Conservation (phyloP, 768 basidiomycete species). For the Serendipita sp. region DNA sequence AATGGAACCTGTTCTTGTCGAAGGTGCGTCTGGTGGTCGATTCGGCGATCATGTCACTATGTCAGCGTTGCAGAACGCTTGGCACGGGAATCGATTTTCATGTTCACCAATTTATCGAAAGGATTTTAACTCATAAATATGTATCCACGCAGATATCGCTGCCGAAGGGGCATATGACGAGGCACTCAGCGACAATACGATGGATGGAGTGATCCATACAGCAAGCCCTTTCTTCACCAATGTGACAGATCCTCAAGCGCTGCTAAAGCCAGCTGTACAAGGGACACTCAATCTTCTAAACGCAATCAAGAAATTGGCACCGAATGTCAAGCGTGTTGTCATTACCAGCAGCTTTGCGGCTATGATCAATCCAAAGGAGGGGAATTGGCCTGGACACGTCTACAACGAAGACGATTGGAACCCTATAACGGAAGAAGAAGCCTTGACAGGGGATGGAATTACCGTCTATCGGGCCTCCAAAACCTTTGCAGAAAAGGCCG, state of each 20-base stretch:
- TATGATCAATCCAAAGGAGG: neutral
- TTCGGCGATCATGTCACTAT: neutral
- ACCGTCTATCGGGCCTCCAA: conserved; percentile 7
- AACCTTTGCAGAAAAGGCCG: conserved; percentile 9
- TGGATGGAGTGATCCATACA: conserved; percentile 6
- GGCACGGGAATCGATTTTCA: too few species aligned
- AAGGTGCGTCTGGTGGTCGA: neutral
- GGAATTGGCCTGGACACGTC: conserved; percentile 1
- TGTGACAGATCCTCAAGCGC: neutral
- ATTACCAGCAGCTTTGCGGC: conserved; percentile 10
- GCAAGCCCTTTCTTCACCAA: conserved; percentile 2
- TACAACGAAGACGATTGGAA: conserved; percentile 7
- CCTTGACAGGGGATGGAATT: neutral
- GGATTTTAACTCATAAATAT: neutral
- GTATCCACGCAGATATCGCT: neutral
- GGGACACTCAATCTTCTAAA: conserved; percentile 7
- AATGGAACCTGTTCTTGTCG: conserved; percentile 7
- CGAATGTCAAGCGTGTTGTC: conserved; percentile 8
- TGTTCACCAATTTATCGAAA: too few species aligned
- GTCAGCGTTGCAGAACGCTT: too few species aligned
- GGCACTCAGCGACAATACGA: neutral
- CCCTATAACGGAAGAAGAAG: conserved; percentile 5
- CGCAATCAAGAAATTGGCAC: neutral
- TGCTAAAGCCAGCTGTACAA: conserved; percentile 6
- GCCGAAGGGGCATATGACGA: neutral